phyloP scores from a whole-genome alignment of 2,329 filamentous ascomycete genomes.

The Fusarium illudens region DNA sequence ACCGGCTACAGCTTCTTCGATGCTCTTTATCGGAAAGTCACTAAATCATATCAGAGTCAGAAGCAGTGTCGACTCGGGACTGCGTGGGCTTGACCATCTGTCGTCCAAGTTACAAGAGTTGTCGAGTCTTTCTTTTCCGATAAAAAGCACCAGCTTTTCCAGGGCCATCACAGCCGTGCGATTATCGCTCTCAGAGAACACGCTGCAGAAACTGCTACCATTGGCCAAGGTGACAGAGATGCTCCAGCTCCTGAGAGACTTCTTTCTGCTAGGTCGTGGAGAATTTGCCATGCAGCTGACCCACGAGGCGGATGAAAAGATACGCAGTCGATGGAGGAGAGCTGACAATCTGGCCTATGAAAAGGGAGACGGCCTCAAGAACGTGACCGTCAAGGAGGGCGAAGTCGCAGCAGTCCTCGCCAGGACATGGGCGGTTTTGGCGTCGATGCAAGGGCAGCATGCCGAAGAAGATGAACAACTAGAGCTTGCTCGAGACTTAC shows the following conservation, averaged over 20 bases:
- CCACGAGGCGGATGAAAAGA: constrained; percentile 81
- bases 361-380: constrained; percentile 58
- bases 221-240: constrained; percentile 78
- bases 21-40: constrained; percentile 90
- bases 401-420: constrained; percentile 81
- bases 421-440: constrained; percentile 81
- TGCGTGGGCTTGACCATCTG: constrained; percentile 66
- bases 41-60: constrained; percentile 80
- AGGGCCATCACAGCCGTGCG: constrained; percentile 79
- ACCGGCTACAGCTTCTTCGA: constrained; percentile 76
- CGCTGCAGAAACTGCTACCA: constrained; percentile 83
- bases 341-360: constrained; percentile 66
- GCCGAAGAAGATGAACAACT: constrained; percentile 84
- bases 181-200: constrained; percentile 82
- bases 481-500: constrained; percentile 80
- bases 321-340: constrained; percentile 76
- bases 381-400: constrained; percentile 79
- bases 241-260: constrained; percentile 80
- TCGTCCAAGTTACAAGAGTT: constrained; percentile 75
- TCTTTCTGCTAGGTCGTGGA: constrained; percentile 85
- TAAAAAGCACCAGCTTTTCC: constrained; percentile 76
- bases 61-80: constrained; percentile 54
- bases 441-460: constrained; percentile 73
- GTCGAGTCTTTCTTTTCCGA: constrained; percentile 73
- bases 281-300: constrained; percentile 92